These are phyloP conservation scores for Cucurbita argyrosperma DNA, from an alignment of 306 rosid genomes.

Conservation along the genomic window DNA sequence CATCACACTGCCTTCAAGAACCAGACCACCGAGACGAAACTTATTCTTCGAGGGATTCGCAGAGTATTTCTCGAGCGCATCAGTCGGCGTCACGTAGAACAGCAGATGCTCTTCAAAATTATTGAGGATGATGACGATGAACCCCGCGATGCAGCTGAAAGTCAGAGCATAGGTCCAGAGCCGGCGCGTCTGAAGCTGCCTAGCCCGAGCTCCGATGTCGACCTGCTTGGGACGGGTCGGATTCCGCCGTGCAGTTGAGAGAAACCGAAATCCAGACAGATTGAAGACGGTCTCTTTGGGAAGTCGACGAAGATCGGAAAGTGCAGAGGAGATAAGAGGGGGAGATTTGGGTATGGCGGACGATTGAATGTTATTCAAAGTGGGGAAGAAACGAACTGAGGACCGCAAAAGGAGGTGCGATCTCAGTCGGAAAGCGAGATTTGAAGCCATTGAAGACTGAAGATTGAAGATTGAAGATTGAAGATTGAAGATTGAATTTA, in stretches of 20 bases:
- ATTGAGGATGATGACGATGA: conserved; percentile 65
- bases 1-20: conserved; percentile 77
- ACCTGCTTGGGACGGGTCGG: conserved; percentile 31
- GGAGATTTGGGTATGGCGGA: conserved; percentile 9
- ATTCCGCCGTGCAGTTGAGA: conserved; percentile 52
- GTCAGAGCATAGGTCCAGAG: conserved; percentile 76
- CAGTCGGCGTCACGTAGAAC: conserved; percentile 80
- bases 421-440: conserved; percentile 46
- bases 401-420: conserved; percentile 31
- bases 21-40: conserved; percentile 83
- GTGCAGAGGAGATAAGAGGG: conserved; percentile 4
- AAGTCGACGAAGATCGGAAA: conserved; percentile 4
- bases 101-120: conserved; percentile 63
- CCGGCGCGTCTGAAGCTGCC: conserved; percentile 75
- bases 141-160: conserved; percentile 62
- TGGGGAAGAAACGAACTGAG: conserved; percentile 11
- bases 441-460: conserved; percentile 37
- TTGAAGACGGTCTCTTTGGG: background rate
- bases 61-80: conserved; percentile 40
- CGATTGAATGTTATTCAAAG: conserved; percentile 6
- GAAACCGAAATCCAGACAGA: conserved; percentile 24
- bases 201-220: conserved; percentile 73
- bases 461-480: background rate
- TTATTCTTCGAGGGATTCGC: conserved; percentile 54
- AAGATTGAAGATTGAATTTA: background rate